These are phyloP conservation scores for Nemania diffusa DNA, from an alignment of 2,329 filamentous ascomycete genomes.

Conservation along the genomic window DNA sequence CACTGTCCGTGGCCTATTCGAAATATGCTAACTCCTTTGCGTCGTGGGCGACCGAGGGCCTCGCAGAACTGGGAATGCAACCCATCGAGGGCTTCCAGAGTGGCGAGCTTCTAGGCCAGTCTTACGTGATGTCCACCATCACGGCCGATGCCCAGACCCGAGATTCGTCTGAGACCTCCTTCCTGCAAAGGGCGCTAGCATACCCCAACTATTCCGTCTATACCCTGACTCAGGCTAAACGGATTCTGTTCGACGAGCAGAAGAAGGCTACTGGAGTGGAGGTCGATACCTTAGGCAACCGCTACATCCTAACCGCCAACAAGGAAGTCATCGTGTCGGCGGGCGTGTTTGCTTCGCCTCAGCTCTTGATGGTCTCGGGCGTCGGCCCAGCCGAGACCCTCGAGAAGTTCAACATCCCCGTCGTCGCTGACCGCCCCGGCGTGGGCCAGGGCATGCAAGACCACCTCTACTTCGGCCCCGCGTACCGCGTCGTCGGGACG, in stretches of 20 bases:
- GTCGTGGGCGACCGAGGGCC: constrained; percentile 1
- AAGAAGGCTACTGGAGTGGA: constrained; percentile 50
- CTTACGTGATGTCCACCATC: constrained; percentile 6
- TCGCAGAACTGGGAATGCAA: not conserved
- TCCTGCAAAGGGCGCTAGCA: not conserved
- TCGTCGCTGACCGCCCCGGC: constrained; percentile 64
- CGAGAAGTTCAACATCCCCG: constrained; percentile 55
- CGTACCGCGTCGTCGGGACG: constrained; percentile 48
- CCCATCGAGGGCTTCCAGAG: not conserved
- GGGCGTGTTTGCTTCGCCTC: constrained; percentile 54
- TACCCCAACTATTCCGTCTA: constrained; percentile 6
- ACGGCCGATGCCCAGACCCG: not conserved
- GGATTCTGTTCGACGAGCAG: constrained; percentile 55
- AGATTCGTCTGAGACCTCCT: constrained; percentile 11
- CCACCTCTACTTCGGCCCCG: constrained; percentile 45
- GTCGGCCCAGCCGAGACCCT: constrained; percentile 51
- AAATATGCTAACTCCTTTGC: constrained; percentile 8
- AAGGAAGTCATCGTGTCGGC: constrained; percentile 56
- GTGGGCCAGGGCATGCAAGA: constrained; percentile 70
- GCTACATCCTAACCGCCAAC: constrained; percentile 42
- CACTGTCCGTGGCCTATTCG: constrained; percentile 1
- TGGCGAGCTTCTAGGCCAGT: constrained; percentile 4
- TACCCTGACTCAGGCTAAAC: constrained; percentile 39
- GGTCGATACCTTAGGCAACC: constrained; percentile 38
- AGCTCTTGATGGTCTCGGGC: constrained; percentile 55